These are phyloP conservation scores for Cenchrus purpureus DNA, from an alignment of 176 grass and related monocot genomes.

Conservation along the genomic window DNA sequence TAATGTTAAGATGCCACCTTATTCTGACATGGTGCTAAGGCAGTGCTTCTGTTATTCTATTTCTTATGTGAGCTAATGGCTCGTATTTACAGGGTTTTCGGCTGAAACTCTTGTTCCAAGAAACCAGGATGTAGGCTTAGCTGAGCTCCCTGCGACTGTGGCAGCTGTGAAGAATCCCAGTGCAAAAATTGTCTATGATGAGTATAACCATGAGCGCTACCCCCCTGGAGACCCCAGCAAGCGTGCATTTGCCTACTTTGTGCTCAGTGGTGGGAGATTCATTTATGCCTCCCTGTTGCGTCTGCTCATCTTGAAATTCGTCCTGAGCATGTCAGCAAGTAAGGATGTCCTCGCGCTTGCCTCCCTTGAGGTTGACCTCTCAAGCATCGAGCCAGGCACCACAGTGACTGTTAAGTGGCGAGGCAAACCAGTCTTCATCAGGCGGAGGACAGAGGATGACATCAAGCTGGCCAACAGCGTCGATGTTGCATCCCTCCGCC, in stretches of 20 bases:
- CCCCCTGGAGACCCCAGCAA: slow-evolving; percentile 82
- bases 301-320: slow-evolving; percentile 79
- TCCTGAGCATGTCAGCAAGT: slow-evolving; percentile 91
- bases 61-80: not conserved
- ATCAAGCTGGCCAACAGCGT: slow-evolving; percentile 86
- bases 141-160: slow-evolving; percentile 64
- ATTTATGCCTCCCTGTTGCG: slow-evolving; percentile 83
- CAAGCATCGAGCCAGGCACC: slow-evolving; percentile 80
- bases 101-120: slow-evolving; percentile 76
- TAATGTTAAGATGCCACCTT: not conserved
- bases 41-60: slow-evolving; percentile 8
- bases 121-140: slow-evolving; percentile 55
- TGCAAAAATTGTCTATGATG: slow-evolving; percentile 76
- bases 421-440: slow-evolving; percentile 92
- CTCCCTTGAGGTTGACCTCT: slow-evolving; percentile 81
- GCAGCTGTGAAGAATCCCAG: slow-evolving; percentile 76
- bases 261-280: slow-evolving; percentile 86
- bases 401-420: slow-evolving; percentile 95
- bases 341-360: slow-evolving; percentile 91
- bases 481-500: slow-evolving; percentile 64
- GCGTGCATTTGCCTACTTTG: slow-evolving; percentile 92
- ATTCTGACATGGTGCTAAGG: not conserved
- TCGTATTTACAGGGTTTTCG: slow-evolving; percentile 65
- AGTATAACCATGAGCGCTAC: slow-evolving; percentile 78
- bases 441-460: slow-evolving; percentile 84